phyloP scores from a whole-genome alignment of 2,329 filamentous ascomycete genomes.

The Epichloe sibirici region DNA sequence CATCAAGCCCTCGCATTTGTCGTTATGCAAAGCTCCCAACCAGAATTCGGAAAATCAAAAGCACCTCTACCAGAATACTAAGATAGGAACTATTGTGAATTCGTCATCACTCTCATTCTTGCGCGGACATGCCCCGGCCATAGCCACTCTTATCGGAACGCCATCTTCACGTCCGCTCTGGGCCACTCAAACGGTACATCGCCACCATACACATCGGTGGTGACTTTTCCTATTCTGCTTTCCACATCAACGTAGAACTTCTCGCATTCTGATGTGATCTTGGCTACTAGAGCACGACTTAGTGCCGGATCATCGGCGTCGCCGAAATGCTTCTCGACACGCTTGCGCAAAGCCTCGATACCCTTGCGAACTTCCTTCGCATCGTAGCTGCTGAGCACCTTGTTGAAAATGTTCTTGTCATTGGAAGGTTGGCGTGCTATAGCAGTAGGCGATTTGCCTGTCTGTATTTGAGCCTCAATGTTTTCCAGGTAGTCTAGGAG shows the following conservation, averaged over 20 bases:
- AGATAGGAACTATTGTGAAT: neutral
- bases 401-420: conserved; percentile 72
- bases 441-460: conserved; percentile 44
- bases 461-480: conserved; percentile 58
- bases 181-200: conserved; percentile 56
- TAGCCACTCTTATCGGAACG: conserved; percentile 29
- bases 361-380: conserved; percentile 76
- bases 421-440: conserved; percentile 76
- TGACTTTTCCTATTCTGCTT: conserved; percentile 45
- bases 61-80: neutral
- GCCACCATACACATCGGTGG: conserved; percentile 51
- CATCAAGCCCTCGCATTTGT: neutral
- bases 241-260: conserved; percentile 50
- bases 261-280: conserved; percentile 50
- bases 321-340: conserved; percentile 95
- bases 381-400: conserved; percentile 70
- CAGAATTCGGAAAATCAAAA: neutral
- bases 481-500: conserved; percentile 86
- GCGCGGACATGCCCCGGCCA: neutral
- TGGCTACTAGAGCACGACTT: conserved; percentile 44
- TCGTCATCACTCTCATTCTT: neutral
- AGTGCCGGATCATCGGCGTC: conserved; percentile 66
- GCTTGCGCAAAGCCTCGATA: conserved; percentile 78
- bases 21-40: conserved; percentile 1
- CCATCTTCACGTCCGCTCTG: conserved; percentile 47